Evolutionary conservation across 2,329 filamentous ascomycete genomes (phyloP), one percentile per base, ranked within the genome.

Genomic region (Verticillium nubilum): DNA sequence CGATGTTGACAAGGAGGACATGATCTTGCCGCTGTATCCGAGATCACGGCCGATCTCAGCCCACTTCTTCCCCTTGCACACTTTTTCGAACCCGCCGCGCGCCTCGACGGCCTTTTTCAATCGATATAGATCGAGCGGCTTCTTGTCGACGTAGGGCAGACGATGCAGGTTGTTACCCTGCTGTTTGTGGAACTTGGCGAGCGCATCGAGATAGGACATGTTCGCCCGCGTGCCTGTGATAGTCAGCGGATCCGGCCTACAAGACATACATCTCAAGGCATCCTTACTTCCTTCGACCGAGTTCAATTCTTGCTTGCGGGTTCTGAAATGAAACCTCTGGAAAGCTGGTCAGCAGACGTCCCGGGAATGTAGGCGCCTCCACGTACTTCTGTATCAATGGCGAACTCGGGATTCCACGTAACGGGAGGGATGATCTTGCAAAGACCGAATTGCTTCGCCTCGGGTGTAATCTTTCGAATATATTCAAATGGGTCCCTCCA

Each of bases 41-140:
- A 99, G 78, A 72, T 98, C 95, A 69, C 95, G 87, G 33, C 95
- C 95, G 67, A 99, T 98, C 74, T 99, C 95, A 17, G 95, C 95
- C 95, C 95, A 99, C 78, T 98, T 98, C 77, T 99, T 99, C 59
- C 89, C 83, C 75, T 97, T 97, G 82, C 95, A 99, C 52, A 99
- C 95, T 70, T 91, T 91, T 59, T 97, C 93, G 67, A 99, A 99
- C 3, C 95, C 95, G 54, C 95, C 95, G 63, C 95, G 87, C 29
- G 91, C 89, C 71, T 98, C 95, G 35, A 99, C 95, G 1, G 94
- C 94, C 72, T 98, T 98, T 74, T 98, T 98, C 61, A 99, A 79
- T 67, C 94, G 92, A 76, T 96, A 99, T 17, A 99, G 80, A 70
- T 99, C 95, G 56, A 99, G 83, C 0, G 95, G 95, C 60, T 96